phyloP scores from a whole-genome alignment of 179 eudicot genomes.

The Silene noctiflora region DNA sequence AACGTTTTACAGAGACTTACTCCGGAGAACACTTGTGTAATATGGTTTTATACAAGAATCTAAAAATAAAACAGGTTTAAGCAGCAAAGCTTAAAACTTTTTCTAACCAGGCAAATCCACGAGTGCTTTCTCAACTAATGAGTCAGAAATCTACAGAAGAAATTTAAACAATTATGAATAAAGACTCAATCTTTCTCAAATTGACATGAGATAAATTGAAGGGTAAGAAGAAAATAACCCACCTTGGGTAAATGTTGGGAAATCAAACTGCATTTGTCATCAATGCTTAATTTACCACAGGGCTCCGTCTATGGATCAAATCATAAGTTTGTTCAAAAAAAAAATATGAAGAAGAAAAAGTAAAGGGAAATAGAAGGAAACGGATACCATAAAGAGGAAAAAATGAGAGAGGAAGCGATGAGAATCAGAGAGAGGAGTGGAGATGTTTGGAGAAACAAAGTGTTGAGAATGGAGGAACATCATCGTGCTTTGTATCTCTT shows the following conservation, averaged over 20 bases:
- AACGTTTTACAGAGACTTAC: too few species aligned
- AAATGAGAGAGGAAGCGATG: constrained; percentile 60
- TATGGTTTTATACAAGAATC: too few species aligned
- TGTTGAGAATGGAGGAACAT: constrained; percentile 35
- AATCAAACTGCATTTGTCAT: constrained; percentile 62
- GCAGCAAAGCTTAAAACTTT: too few species aligned
- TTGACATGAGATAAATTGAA: neutral
- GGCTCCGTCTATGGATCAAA: constrained; percentile 47
- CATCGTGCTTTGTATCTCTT: constrained; percentile 48
- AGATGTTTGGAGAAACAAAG: constrained; percentile 23
- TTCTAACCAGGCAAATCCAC: constrained; percentile 28
- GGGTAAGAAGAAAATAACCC: neutral
- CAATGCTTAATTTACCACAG: constrained; percentile 56
- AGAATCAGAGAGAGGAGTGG: constrained; percentile 37
- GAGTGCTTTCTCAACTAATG: constrained; percentile 26
- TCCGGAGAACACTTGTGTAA: too few species aligned
- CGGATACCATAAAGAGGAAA: constrained; percentile 54
- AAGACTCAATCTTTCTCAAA: neutral
- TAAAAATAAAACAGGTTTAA: too few species aligned
- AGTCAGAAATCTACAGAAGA: constrained; percentile 26
- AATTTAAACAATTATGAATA: neutral
- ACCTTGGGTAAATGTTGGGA: constrained; percentile 61
- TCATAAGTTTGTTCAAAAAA: neutral
- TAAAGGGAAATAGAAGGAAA: too few species aligned
- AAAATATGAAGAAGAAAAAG: neutral